phyloP scores from a whole-genome alignment of 202 grass and related monocot species.

The Digitaria exilis region DNA sequence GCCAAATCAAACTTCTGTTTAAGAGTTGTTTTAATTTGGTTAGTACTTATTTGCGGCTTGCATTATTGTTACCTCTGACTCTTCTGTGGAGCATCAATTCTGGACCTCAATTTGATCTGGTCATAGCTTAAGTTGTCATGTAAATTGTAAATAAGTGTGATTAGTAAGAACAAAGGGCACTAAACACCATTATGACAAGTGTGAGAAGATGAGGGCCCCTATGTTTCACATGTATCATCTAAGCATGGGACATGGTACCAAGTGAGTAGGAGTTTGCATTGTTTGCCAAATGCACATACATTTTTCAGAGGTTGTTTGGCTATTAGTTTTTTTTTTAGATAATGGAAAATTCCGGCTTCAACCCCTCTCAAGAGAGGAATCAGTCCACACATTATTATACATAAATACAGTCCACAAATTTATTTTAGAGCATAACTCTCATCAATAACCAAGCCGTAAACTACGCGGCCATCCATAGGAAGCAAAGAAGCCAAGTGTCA shows the following conservation, averaged over 20 bases:
- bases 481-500: too few species aligned
- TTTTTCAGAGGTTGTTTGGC: neutral
- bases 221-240: neutral
- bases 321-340: too few species aligned
- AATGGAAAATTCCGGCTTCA: too few species aligned
- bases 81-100: too few species aligned
- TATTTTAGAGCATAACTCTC: too few species aligned
- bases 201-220: neutral
- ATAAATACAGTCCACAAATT: too few species aligned
- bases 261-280: slow-evolving; percentile 2
- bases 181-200: neutral
- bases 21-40: neutral
- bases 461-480: too few species aligned
- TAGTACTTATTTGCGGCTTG: neutral
- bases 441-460: too few species aligned
- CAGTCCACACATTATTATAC: too few species aligned
- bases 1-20: neutral
- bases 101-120: slow-evolving; percentile 46
- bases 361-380: too few species aligned
- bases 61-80: too few species aligned
- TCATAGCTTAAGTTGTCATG: slow-evolving; percentile 43
- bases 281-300: neutral
- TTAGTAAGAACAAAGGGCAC: neutral
- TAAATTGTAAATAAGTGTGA: neutral
- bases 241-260: neutral